phyloP scores from a whole-genome alignment of 1,284 basidiomycete species.

The Leccinum pallidistipes region DNA sequence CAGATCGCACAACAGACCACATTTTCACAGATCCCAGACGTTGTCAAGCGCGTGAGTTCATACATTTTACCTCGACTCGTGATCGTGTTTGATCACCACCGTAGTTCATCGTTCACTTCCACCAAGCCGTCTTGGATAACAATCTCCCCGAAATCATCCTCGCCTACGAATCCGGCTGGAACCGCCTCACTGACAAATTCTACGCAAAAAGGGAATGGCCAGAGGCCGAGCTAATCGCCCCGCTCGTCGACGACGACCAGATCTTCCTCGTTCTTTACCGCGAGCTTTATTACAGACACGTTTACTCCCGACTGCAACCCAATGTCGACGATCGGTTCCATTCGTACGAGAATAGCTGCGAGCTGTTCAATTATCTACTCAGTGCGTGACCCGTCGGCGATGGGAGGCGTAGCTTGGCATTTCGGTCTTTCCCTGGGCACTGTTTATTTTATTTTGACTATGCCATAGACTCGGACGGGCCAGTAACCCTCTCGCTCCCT shows the following conservation, averaged over 20 bases:
- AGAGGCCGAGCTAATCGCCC: constrained; percentile 93
- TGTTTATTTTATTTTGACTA: background rate
- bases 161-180: constrained; percentile 97
- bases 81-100: background rate
- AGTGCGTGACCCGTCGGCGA: constrained; percentile 44
- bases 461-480: constrained; percentile 84
- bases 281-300: constrained; percentile 92
- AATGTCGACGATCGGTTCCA: constrained; percentile 98
- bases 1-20: constrained; percentile 80
- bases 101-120: constrained; percentile 90
- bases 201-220: constrained; percentile 97
- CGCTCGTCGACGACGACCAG: constrained; percentile 91
- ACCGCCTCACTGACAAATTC: constrained; percentile 93
- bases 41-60: constrained; percentile 70
- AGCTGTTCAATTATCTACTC: constrained; percentile 94
- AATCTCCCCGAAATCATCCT: constrained; percentile 87
- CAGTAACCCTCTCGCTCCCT: constrained; percentile 88
- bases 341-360: constrained; percentile 98
- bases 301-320: constrained; percentile 93
- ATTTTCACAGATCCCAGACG: constrained; percentile 76
- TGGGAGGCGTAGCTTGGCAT: background rate
- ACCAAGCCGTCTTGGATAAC: constrained; percentile 84
- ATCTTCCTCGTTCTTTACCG: constrained; percentile 97
- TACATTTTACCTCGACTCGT: background rate
- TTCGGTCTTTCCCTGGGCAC: background rate